Conservation (phyloP, 179 eudicot genomes). For the Drosera spatulata region DNA sequence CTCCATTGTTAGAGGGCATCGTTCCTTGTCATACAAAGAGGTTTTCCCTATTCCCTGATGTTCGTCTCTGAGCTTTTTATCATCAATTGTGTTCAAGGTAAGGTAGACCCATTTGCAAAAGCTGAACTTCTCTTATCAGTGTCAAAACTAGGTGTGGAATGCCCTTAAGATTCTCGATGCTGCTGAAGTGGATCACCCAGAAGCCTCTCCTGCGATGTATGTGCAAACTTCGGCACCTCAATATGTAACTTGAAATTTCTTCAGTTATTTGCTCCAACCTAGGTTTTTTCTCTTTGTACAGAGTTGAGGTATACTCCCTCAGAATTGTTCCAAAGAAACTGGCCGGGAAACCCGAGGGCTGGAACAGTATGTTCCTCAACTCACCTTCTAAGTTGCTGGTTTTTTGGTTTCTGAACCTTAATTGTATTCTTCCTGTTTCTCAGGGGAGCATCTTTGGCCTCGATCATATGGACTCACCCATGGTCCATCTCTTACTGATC, state of each 20-base stretch:
- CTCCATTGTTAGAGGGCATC: slow-evolving; percentile 35
- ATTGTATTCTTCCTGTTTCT: background rate
- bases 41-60: slow-evolving; percentile 6
- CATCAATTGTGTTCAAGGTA: background rate
- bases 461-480: slow-evolving; percentile 34
- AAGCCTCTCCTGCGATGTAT: slow-evolving; percentile 29
- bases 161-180: slow-evolving; percentile 59
- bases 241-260: background rate
- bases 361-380: slow-evolving; percentile 32
- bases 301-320: slow-evolving; percentile 47
- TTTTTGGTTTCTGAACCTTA: background rate
- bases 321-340: slow-evolving; percentile 32
- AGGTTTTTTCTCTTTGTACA: slow-evolving; percentile 13
- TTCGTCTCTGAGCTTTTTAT: background rate
- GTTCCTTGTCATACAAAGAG: slow-evolving; percentile 38
- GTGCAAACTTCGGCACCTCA: background rate
- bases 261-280: background rate
- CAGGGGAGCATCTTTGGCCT: slow-evolving; percentile 65
- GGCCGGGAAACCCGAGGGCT: slow-evolving; percentile 52
- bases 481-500: slow-evolving; percentile 35
- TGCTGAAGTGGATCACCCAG: slow-evolving; percentile 33
- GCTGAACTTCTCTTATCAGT: slow-evolving; percentile 7
- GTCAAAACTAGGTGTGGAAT: slow-evolving; percentile 35
- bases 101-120: background rate
- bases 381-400: background rate